Conservation (phyloP, 371 early-diverging fungal species). For the Lichtheimia hyalospora region DNA sequence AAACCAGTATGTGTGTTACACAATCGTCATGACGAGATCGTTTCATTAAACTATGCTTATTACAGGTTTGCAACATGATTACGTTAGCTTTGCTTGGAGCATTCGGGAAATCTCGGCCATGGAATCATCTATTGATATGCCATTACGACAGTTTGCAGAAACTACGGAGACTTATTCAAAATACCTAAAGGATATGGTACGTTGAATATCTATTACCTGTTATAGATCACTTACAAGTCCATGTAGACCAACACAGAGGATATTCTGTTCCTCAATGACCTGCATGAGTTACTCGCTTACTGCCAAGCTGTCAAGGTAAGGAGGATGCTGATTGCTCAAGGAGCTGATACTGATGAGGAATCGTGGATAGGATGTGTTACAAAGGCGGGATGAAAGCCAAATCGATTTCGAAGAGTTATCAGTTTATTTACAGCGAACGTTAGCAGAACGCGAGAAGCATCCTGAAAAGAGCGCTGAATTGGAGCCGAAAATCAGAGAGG, state of each 20-base stretch:
- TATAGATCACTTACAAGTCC: not conserved
- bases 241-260: conserved; percentile 61
- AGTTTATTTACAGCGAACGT: conserved; percentile 66
- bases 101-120: conserved; percentile 75
- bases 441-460: conserved; percentile 39
- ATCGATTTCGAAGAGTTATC: conserved; percentile 88
- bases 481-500: conserved; percentile 3
- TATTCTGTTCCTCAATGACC: conserved; percentile 67
- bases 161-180: conserved; percentile 66
- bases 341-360: not conserved
- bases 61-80: conserved; percentile 74
- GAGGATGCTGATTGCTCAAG: not conserved
- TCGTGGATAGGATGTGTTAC: conserved; percentile 63
- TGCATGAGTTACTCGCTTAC: conserved; percentile 88
- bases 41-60: not conserved
- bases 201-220: not conserved
- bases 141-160: conserved; percentile 74
- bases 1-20: conserved; percentile 31
- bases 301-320: conserved; percentile 83
- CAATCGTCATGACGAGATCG: not conserved
- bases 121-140: conserved; percentile 80
- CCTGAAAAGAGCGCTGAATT: conserved; percentile 9
- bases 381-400: conserved; percentile 89
- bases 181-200: conserved; percentile 70
- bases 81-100: conserved; percentile 73